Conservation (phyloP, 768 basidiomycete genomes). For the Crucibulum laeve region DNA sequence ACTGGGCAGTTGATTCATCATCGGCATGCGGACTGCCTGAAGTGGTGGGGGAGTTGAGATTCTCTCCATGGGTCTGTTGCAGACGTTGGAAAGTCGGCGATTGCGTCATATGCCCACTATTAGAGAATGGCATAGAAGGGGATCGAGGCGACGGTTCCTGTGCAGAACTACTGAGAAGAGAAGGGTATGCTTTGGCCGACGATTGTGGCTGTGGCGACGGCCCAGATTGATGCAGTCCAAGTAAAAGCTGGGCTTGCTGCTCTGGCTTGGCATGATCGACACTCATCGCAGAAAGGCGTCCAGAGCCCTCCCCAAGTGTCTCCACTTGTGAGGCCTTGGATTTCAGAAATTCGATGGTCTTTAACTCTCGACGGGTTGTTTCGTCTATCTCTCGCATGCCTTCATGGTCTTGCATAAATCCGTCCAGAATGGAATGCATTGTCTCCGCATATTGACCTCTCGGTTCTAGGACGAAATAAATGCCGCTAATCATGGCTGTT, state of each 20-base stretch:
- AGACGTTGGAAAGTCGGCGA: slow-evolving; percentile 60
- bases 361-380: slow-evolving; percentile 77
- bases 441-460: slow-evolving; percentile 59
- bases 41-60: slow-evolving; percentile 54
- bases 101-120: slow-evolving; percentile 25
- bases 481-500: slow-evolving; percentile 85
- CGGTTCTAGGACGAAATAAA: slow-evolving; percentile 79
- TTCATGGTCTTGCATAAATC: slow-evolving; percentile 68
- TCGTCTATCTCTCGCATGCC: slow-evolving; percentile 70
- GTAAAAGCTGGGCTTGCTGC: slow-evolving; percentile 47
- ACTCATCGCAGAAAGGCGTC: slow-evolving; percentile 17
- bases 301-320: slow-evolving; percentile 23
- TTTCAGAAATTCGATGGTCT: slow-evolving; percentile 81
- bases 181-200: slow-evolving; percentile 24
- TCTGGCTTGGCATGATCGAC: slow-evolving; percentile 27
- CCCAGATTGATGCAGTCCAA: slow-evolving; percentile 40
- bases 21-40: slow-evolving; percentile 72
- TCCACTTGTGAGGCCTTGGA: slow-evolving; percentile 57
- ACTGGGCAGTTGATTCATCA: slow-evolving; percentile 73
- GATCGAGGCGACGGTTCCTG: slow-evolving; percentile 21
- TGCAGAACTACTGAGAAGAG: slow-evolving; percentile 17
- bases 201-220: slow-evolving; percentile 23
- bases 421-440: slow-evolving; percentile 80
- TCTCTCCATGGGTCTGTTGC: slow-evolving; percentile 45
- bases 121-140: slow-evolving; percentile 21